Base-by-base conservation (phyloP, 768 basidiomycete genomes). In the Fistulinella prunicolor region DNA sequence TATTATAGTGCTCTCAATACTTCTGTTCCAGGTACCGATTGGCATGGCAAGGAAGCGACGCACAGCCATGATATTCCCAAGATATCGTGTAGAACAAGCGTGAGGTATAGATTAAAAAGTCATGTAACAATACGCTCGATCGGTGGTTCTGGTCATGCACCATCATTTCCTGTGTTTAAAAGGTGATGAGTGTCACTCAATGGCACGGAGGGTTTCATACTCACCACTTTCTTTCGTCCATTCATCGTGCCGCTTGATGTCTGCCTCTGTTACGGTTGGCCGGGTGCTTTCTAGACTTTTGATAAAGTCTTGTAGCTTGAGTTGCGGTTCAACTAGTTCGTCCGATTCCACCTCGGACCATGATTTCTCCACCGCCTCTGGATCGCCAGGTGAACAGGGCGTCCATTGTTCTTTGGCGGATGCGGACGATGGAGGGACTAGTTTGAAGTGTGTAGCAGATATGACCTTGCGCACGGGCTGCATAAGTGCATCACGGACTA, bases 401-500 rank as follows among this genome's bases (percentile, higher is more conserved):
- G 94, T 97, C 86, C 81, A 95, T 69, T 85, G 94, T 24, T 60
- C 63, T 23, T 64, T 70, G 7, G 9, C 49, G 9, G 59, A 46
- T 9, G 51, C 22, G 3, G 58, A 48, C 13, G 62, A 48, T 13
- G 63, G 46, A 53, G 56, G 38, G 10, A 81, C 73, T 26, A 68
- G 74, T 64, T 93, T 93, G 72, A 99, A 99, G 69, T 99, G 95
- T 1, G 94, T 96, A 2, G 96, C 94, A 19, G 85, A 83, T 41
- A 97, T 81, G 38, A 99, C 92, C 65, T 99, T 98, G 44, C 95
- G 83, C 13, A 99, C 90, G 1, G 95, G 95, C 64, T 98, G 94
- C 95, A 98, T 99, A 54, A 99, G 78, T 1, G 95, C 94, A 61
- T 98, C 95, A 47, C 94, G 86, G 21, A 97, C 95, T 43, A 95